A percentile compares a stretch with the other conserved stretches of the same genome.
Conservation (phyloP, 2,329 filamentous ascomycete genomes). For the Aspergillus phoenicis region DNA sequence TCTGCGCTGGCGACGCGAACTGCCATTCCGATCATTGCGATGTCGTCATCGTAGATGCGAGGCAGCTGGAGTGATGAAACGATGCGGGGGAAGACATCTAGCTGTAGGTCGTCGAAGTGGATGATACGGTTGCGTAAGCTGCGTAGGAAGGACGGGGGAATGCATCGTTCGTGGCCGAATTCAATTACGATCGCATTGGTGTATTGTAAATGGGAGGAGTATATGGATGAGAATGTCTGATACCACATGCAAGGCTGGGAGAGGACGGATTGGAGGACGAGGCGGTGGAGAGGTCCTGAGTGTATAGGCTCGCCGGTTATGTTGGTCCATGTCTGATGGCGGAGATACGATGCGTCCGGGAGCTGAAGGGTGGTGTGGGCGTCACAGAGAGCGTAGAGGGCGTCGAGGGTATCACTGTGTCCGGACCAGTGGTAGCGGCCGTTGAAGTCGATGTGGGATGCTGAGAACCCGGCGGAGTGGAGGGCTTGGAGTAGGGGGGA, state of each 20-base stretch:
- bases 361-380: conserved; percentile 13
- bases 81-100: conserved; percentile 7
- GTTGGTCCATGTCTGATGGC: conserved; percentile 9
- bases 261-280: conserved; percentile 17
- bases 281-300: conserved; percentile 10
- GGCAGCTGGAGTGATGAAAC: not conserved
- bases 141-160: conserved; percentile 20
- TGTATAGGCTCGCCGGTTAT: not conserved
- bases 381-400: conserved; percentile 15
- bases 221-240: conserved; percentile 15
- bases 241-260: conserved; percentile 20
- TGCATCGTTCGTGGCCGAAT: conserved; percentile 22
- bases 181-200: conserved; percentile 16
- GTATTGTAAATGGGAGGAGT: conserved; percentile 6
- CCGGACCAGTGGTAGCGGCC: conserved; percentile 25
- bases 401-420: conserved; percentile 8
- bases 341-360: conserved; percentile 12
- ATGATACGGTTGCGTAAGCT: conserved; percentile 13
- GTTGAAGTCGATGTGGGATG: conserved; percentile 20
- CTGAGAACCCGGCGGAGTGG: conserved; percentile 14
- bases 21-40: conserved; percentile 41
- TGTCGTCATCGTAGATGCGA: conserved; percentile 22
- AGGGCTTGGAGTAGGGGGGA: conserved; percentile 13
- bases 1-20: conserved; percentile 35
- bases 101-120: conserved; percentile 19